Conservation (phyloP, 257 asterid species). For the Eustoma russellianum region DNA sequence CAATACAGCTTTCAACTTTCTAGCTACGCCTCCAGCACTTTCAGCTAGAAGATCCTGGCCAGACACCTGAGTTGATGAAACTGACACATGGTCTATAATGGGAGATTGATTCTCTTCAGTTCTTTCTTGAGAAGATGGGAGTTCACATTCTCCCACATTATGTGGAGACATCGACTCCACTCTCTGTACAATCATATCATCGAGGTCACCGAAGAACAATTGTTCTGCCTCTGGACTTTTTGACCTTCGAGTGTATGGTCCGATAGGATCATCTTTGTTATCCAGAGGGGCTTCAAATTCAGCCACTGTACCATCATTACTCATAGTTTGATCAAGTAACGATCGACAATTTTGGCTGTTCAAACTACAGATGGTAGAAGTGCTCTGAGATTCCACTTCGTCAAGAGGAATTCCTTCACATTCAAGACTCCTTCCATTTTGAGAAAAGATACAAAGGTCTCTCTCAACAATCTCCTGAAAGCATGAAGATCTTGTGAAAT, state of each 20-base stretch:
- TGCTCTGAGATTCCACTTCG: conserved; percentile 20
- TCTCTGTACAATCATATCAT: conserved; percentile 22
- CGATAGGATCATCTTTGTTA: conserved; percentile 17
- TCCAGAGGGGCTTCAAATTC: conserved; percentile 16
- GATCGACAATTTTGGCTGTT: conserved; percentile 21
- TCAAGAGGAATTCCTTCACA: conserved; percentile 17
- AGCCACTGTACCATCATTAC: conserved; percentile 9
- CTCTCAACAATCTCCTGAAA: conserved; percentile 14
- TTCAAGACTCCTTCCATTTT: conserved; percentile 16
- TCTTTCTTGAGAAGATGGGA: conserved; percentile 13
- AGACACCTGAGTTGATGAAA: conserved; percentile 25
- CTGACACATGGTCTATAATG: conserved; percentile 17
- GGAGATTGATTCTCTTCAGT: conserved; percentile 15
- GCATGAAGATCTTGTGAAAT: conserved; percentile 14
- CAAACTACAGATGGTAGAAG: conserved; percentile 18
- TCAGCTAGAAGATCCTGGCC: conserved; percentile 20
- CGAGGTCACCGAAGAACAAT: conserved; percentile 49
- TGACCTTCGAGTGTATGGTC: conserved; percentile 18
- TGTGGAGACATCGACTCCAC: conserved; percentile 17
- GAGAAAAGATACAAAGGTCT: conserved; percentile 14
- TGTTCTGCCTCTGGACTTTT: conserved; percentile 44
- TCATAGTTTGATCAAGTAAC: conserved; percentile 8
- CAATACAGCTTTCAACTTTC: conserved; percentile 30
- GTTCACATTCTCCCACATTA: conserved; percentile 18
- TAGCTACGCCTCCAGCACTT: conserved; percentile 18